Conservation (phyloP, 768 basidiomycete species). For the Lactarius akahatsu region DNA sequence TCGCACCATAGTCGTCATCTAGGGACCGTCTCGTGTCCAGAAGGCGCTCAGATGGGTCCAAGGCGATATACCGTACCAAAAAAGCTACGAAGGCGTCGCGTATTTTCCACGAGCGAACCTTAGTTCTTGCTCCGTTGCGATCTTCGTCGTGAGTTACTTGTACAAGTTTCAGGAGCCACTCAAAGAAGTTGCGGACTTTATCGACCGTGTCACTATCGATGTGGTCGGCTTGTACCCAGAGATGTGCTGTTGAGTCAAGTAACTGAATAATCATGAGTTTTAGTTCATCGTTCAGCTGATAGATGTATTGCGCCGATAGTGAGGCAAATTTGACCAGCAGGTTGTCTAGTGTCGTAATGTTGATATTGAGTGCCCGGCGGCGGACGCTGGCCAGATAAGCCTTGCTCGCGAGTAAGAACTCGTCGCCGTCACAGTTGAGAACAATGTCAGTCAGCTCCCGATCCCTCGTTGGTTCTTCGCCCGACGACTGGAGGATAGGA, state of each 20-base stretch:
- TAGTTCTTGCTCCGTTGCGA: constrained; percentile 32
- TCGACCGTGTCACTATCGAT: constrained; percentile 37
- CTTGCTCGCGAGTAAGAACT: constrained; percentile 58
- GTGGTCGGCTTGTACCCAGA: constrained; percentile 49
- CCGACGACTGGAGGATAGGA: constrained; percentile 60
- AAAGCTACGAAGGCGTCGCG: constrained; percentile 66
- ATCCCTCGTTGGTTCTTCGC: constrained; percentile 60
- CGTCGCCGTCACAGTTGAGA: constrained; percentile 47
- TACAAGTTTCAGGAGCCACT: constrained; percentile 53
- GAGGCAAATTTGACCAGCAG: constrained; percentile 55
- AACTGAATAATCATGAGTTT: constrained; percentile 58
- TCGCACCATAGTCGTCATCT: constrained; percentile 11
- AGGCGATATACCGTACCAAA: constrained; percentile 58
- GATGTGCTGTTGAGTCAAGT: constrained; percentile 58
- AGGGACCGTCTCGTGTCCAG: constrained; percentile 42
- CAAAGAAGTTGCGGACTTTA: constrained; percentile 49
- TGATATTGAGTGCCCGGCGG: constrained; percentile 55
- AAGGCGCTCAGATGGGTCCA: constrained; percentile 52
- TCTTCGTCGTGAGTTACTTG: constrained; percentile 16
- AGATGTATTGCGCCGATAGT: constrained; percentile 54
- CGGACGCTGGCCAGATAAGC: constrained; percentile 55
- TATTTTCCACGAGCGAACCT: constrained; percentile 61
- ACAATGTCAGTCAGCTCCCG: constrained; percentile 57
- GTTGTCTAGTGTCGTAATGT: constrained; percentile 46
- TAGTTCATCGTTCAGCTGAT: constrained; percentile 51